Conservation (phyloP, 768 basidiomycete genomes). For the Leucocoprinus birnbaumii region DNA sequence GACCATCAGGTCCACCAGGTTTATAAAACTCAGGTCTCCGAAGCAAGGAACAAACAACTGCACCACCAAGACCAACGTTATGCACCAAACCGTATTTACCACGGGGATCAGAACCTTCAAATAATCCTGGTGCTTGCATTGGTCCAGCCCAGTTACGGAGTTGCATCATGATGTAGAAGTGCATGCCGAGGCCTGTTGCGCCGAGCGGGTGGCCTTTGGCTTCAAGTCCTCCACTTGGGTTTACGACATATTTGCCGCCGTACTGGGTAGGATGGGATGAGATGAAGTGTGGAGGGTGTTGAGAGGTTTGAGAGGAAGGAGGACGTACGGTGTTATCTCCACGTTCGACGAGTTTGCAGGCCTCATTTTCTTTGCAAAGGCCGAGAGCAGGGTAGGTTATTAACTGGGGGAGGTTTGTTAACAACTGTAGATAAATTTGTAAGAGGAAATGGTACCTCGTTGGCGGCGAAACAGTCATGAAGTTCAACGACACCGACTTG, state of each 20-base stretch:
- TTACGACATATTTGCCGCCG: slow-evolving; percentile 82
- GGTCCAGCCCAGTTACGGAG: slow-evolving; percentile 78
- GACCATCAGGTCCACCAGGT: slow-evolving; percentile 63
- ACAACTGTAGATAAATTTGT: no score
- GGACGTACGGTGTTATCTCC: slow-evolving; percentile 73
- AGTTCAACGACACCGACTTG: slow-evolving; percentile 83
- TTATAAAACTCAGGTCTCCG: slow-evolving; percentile 77
- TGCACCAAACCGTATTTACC: slow-evolving; percentile 83
- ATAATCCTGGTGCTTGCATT: slow-evolving; percentile 77
- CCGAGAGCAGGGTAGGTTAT: slow-evolving; percentile 82
- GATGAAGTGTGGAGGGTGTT: not conserved
- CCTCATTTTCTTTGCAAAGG: slow-evolving; percentile 61
- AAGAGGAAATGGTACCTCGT: slow-evolving; percentile 56
- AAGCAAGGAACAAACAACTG: slow-evolving; percentile 73
- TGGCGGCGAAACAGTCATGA: slow-evolving; percentile 84
- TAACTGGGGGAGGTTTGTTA: no score
- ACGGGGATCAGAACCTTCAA: slow-evolving; percentile 56
- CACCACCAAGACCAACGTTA: slow-evolving; percentile 81
- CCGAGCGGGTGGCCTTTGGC: slow-evolving; percentile 89
- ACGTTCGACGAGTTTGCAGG: slow-evolving; percentile 69
- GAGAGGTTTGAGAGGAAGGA: not conserved
- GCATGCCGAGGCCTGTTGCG: slow-evolving; percentile 83
- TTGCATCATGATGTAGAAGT: slow-evolving; percentile 86
- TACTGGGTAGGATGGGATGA: slow-evolving; percentile 42
- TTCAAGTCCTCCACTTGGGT: slow-evolving; percentile 83